Conservation (phyloP, 2,329 filamentous ascomycete genomes). For the Lasiodiplodia hormozganensis region DNA sequence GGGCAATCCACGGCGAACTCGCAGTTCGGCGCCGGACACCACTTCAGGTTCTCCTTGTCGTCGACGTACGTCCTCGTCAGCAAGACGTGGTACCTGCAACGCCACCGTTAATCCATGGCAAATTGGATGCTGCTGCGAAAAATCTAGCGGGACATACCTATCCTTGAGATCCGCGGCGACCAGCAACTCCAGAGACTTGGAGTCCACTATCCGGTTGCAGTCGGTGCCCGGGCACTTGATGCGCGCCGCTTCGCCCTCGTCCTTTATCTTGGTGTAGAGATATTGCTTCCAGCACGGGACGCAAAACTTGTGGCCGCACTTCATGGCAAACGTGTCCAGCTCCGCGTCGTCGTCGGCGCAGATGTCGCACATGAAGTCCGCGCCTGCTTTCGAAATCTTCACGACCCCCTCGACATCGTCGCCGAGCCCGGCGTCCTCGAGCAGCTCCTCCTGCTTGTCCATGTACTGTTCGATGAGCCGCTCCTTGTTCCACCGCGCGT, state of each 20-base stretch:
- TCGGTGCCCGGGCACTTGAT: constrained; percentile 91
- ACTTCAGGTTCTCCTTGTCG: constrained; percentile 93
- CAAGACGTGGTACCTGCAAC: constrained; percentile 77
- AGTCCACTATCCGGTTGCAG: constrained; percentile 90
- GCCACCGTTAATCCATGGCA: constrained; percentile 30
- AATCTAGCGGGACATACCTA: constrained; percentile 50
- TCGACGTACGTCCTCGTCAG: constrained; percentile 96
- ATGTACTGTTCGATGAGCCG: constrained; percentile 94
- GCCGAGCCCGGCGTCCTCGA: constrained; percentile 84
- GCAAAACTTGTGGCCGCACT: constrained; percentile 93
- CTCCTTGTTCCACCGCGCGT: constrained; percentile 96
- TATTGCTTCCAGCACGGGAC: constrained; percentile 93
- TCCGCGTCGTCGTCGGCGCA: constrained; percentile 88
- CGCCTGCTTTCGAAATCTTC: constrained; percentile 70
- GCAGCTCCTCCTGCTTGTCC: constrained; percentile 79
- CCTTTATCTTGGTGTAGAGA: constrained; percentile 87
- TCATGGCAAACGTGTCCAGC: constrained; percentile 88
- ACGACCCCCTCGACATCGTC: constrained; percentile 60
- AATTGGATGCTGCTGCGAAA: too few species aligned
- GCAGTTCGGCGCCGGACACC: constrained; percentile 98
- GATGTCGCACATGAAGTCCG: constrained; percentile 88
- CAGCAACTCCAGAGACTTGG: constrained; percentile 82
- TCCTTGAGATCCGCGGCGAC: constrained; percentile 63
- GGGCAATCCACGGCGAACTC: constrained; percentile 88
- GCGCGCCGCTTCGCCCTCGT: constrained; percentile 91